A percentile compares a stretch with the other conserved stretches of the same genome.
These are phyloP conservation scores for Boletus sp. DNA, from an alignment of 1,284 basidiomycete species.

Conservation along the genomic window DNA sequence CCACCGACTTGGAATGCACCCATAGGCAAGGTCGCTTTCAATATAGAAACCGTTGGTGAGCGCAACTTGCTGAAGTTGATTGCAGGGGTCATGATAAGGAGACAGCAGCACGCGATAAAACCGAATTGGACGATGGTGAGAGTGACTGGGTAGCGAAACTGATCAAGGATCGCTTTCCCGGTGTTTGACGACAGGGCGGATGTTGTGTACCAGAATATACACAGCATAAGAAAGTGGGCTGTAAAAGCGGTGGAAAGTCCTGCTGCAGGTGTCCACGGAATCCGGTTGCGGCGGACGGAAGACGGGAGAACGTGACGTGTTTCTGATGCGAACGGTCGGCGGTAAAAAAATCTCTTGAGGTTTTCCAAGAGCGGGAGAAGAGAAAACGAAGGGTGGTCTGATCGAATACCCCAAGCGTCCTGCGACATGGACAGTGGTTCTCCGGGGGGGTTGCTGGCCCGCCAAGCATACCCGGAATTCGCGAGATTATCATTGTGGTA, in stretches of 20 bases:
- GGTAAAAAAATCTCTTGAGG: constrained; percentile 22
- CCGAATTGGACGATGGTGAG: constrained; percentile 98
- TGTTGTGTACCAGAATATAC: constrained; percentile 76
- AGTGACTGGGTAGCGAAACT: constrained; percentile 85
- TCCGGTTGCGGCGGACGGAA: constrained; percentile 25
- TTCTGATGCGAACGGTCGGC: constrained; percentile 13
- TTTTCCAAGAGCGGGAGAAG: constrained; percentile 14
- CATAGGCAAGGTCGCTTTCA: constrained; percentile 85
- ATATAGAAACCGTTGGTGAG: constrained; percentile 66
- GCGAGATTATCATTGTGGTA: constrained; percentile 17
- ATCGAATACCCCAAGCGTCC: constrained; percentile 4
- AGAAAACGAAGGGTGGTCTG: constrained; percentile 4
- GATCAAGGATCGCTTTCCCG: constrained; percentile 81
- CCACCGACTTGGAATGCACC: constrained; percentile 94
- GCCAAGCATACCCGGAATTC: constrained; percentile 24
- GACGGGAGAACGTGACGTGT: constrained; percentile 21
- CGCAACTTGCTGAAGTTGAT: constrained; percentile 67
- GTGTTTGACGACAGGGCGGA: constrained; percentile 89
- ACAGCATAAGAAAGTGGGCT: constrained; percentile 58
- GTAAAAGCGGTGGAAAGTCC: constrained; percentile 25
- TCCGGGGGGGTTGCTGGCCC: constrained; percentile 21
- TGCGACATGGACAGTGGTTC: constrained; percentile 12
- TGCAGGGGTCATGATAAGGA: constrained; percentile 72
- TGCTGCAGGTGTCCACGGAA: constrained; percentile 16
- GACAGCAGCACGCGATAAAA: constrained; percentile 86